Conservation (phyloP, 1,284 basidiomycete genomes). For the Veloboletus limbatus region DNA sequence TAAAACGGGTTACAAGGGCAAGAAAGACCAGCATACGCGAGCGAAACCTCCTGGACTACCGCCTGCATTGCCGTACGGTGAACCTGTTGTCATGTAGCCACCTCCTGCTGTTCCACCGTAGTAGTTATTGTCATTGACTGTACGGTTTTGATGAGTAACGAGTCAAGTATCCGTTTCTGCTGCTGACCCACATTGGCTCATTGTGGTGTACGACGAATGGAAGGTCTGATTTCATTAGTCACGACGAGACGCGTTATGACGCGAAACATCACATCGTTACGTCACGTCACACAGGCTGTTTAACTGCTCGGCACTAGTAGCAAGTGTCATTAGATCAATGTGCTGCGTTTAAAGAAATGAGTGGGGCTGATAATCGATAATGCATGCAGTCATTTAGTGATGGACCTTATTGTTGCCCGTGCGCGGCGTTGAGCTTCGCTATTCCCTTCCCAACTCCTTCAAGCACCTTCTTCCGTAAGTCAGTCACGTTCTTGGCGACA, state of each 20-base stretch:
- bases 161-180: background rate
- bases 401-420: constrained; percentile 32
- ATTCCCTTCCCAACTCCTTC: constrained; percentile 72
- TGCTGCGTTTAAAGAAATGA: constrained; percentile 27
- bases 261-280: constrained; percentile 26
- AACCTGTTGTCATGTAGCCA: constrained; percentile 42
- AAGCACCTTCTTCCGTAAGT: constrained; percentile 65
- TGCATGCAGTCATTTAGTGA: constrained; percentile 8
- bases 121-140: constrained; percentile 36
- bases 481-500: constrained; percentile 61
- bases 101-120: constrained; percentile 38
- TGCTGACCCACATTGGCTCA: constrained; percentile 43
- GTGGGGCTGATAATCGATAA: constrained; percentile 25
- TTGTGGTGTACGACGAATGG: constrained; percentile 15
- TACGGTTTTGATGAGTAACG: constrained; percentile 4
- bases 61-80: constrained; percentile 41
- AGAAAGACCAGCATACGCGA: constrained; percentile 32
- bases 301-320: no score
- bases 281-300: constrained; percentile 14
- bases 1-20: background rate
- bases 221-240: constrained; percentile 1
- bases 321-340: constrained; percentile 12
- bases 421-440: constrained; percentile 47
- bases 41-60: constrained; percentile 46
- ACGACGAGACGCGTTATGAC: constrained; percentile 24